Conservation (phyloP, 805 yeast species). For the Naumovozyma dairenensis region DNA sequence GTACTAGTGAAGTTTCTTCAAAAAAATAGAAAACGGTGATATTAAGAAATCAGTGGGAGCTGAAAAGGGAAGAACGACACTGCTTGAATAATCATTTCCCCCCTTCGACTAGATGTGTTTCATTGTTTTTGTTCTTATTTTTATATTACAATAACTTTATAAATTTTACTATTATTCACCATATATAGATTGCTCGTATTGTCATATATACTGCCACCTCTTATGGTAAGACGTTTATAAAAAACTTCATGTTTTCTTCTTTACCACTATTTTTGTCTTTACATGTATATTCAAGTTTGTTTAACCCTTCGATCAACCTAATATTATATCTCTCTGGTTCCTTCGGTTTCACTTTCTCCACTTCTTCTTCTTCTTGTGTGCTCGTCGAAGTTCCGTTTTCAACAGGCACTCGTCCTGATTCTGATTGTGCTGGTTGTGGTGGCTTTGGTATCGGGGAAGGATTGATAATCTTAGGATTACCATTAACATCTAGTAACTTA, state of each 20-base stretch:
- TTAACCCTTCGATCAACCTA: constrained; percentile 25
- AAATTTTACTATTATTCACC: too few relatives aligned
- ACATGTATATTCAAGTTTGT: constrained; percentile 20
- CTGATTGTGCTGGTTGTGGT: background rate
- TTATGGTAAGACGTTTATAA: constrained; percentile 27
- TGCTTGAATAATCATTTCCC: too few relatives aligned
- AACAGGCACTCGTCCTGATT: background rate
- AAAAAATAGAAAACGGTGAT: too few relatives aligned
- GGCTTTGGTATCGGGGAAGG: background rate
- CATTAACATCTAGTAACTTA: constrained; percentile 4
- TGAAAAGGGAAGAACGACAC: too few relatives aligned
- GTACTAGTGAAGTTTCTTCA: too few relatives aligned
- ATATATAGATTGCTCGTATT: background rate
- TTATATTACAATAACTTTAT: too few relatives aligned
- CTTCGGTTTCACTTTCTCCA: constrained; percentile 2
- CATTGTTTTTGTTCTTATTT: too few relatives aligned
- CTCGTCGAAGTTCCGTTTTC: background rate
- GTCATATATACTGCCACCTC: background rate
- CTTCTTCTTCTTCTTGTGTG: constrained; percentile 4
- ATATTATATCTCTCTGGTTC: constrained; percentile 21
- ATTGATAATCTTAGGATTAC: background rate
- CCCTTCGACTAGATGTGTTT: too few relatives aligned
- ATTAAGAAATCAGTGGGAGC: too few relatives aligned
- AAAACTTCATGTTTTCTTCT: constrained; percentile 21
- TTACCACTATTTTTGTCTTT: constrained; percentile 7